Evolutionary conservation across 768 basidiomycete species (phyloP), one percentile per base, ranked within the genome.

Genomic region (Boletus rubroflammeus): DNA sequence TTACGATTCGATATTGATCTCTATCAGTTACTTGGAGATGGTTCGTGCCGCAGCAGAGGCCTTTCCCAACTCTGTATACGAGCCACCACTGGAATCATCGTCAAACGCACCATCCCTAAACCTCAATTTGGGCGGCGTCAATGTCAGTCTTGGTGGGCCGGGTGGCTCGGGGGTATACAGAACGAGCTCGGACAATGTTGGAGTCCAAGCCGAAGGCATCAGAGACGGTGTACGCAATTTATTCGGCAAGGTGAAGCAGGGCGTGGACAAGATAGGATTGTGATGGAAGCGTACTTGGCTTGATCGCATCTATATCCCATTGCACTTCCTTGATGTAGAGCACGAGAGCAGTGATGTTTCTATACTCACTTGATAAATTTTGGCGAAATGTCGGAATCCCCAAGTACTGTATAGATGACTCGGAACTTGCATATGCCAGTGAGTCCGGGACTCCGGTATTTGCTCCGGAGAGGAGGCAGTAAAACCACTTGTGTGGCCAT

Each of bases 131-230:
- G 95, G 93, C 10, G 89, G 90, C 0, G 91, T 97, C 54, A 94
- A 94, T 66, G 84, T 97, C 40, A 93, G 87, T 59, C 80, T 97
- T n/a, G 93, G 93, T n/a, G 93, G 94, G 11, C 73, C 88, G 15
- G 82, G 78, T 34, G 88, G 88, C 8, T 83, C 86, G 2, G 93
- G 94, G 3, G 82, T 97, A 21, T 97, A 94, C 72, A 76, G 95
- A 62, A 83, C 89, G 29, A 84, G 82, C 62, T 84, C 83, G 2
- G 89, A 92, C 60, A 79, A 78, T 43, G 80, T 86, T 14, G 81
- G 83, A 23, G 78, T 92, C 23, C 89, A 92, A 65, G 84, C 91
- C 11, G 94, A 95, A 58, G 93, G 93, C 1, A 83, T 97, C 58
- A 78, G 88, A 58, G 93, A 96, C 64, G 94, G 94, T 3, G 85